These are phyloP conservation scores for Dictyostelium discoideum DNA, from an alignment of 78 protist genomes.

Conservation along the genomic window DNA sequence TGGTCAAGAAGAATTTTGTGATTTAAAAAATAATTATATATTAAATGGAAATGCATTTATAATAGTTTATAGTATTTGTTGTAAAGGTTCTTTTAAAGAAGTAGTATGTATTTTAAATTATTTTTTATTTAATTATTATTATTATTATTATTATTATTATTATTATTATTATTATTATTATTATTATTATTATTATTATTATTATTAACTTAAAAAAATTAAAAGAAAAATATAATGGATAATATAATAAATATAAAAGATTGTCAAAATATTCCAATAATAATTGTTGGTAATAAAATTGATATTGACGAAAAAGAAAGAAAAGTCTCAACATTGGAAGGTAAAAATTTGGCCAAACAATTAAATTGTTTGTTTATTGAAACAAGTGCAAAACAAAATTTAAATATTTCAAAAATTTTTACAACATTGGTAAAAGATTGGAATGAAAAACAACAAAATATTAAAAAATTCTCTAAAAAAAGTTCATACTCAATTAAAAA, in stretches of 20 bases:
- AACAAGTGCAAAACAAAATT: conserved; percentile 87
- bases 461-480: background rate
- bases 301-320: conserved; percentile 69
- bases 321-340: conserved; percentile 84
- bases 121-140: too few species aligned
- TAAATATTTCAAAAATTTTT: conserved; percentile 1
- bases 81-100: conserved; percentile 87
- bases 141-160: too few species aligned
- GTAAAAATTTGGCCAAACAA: conserved; percentile 62
- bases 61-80: conserved; percentile 64
- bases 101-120: conserved; percentile 76
- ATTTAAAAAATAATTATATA: conserved; percentile 40
- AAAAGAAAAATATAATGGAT: conserved; percentile 17
- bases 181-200: too few species aligned
- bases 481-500: background rate
- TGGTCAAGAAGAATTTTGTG: conserved; percentile 90
- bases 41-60: conserved; percentile 81
- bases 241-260: conserved; percentile 52
- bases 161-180: too few species aligned
- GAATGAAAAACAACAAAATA: conserved; percentile 5
- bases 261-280: conserved; percentile 16
- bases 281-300: conserved; percentile 77
- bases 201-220: too few species aligned
- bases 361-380: conserved; percentile 85
- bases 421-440: conserved; percentile 25